Evolutionary conservation across 805 yeast species (phyloP).

Genomic region (Cyberlindnera veronae): DNA sequence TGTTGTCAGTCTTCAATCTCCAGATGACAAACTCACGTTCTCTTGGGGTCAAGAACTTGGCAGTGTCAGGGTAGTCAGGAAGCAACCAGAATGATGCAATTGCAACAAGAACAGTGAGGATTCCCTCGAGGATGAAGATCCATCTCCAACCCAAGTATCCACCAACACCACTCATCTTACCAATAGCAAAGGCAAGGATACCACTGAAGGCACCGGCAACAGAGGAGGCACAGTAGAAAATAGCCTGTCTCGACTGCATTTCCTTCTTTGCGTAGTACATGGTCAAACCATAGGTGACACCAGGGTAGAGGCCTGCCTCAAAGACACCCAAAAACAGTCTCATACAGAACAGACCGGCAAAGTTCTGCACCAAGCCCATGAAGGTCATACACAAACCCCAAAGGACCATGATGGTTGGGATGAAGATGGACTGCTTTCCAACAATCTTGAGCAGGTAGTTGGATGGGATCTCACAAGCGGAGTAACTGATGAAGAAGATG

Average conservation of each 20-base stretch:
- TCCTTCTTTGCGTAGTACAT: constrained; percentile 27
- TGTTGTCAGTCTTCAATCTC: constrained; percentile 13
- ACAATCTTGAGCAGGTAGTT: constrained; percentile 15
- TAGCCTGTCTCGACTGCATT: constrained; percentile 23
- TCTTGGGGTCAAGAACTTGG: constrained; percentile 16
- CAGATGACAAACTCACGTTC: constrained; percentile 15
- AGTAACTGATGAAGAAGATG: constrained; percentile 16
- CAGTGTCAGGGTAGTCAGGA: constrained; percentile 23
- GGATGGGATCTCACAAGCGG: constrained; percentile 19
- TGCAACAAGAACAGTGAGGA: constrained; percentile 14
- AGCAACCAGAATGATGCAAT: constrained; percentile 6
- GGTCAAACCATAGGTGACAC: constrained; percentile 21
- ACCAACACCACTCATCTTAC: constrained; percentile 20
- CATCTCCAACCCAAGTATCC: constrained; percentile 20
- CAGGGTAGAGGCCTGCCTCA: constrained; percentile 20
- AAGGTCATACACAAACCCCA: constrained; percentile 19
- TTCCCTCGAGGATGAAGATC: constrained; percentile 23
- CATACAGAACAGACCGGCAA: constrained; percentile 13
- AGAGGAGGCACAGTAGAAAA: constrained; percentile 19
- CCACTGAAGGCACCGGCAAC: constrained; percentile 26
- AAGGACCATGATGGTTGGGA: constrained; percentile 13
- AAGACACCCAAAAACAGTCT: constrained; percentile 16
- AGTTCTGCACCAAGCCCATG: constrained; percentile 19
- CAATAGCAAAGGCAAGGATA: constrained; percentile 24
- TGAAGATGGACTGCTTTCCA: constrained; percentile 15